Percentiles rank a stretch among this genome's conserved stretches.
Evolutionary conservation across 352 stramenopile genomes (phyloP).

Genomic region (Elongisporangium senticosum): DNA sequence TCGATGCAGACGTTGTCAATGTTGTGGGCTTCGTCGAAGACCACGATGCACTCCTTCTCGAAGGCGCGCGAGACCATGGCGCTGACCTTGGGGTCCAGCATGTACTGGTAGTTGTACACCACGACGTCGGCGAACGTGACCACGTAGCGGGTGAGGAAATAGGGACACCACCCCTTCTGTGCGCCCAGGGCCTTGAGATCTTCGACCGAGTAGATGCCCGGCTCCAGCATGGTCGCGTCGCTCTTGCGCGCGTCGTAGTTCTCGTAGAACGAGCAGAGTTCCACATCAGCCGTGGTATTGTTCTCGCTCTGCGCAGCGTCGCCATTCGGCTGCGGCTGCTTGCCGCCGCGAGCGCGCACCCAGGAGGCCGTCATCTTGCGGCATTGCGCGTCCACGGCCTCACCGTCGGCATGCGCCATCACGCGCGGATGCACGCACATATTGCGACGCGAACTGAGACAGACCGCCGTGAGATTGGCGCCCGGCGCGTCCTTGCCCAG

Average conservation of each 20-base stretch:
- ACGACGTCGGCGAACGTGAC: constrained; percentile 97
- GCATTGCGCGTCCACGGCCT: constrained; percentile 96
- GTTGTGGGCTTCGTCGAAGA: constrained; percentile 99
- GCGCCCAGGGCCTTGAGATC: constrained; percentile 93
- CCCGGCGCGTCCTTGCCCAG: constrained; percentile 37
- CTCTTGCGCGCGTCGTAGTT: constrained; percentile 84
- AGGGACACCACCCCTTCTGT: constrained; percentile 95
- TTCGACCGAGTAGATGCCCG: constrained; percentile 96
- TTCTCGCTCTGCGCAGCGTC: constrained; percentile 1
- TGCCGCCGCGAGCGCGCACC: constrained; percentile 83
- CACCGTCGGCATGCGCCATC: constrained; percentile 93
- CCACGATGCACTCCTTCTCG: constrained; percentile 89
- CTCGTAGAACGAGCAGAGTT: constrained; percentile 89
- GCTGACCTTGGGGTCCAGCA: constrained; percentile 98
- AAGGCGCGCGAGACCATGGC: constrained; percentile 91
- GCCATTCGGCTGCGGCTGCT: constrained; percentile 9
- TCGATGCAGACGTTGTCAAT: constrained; percentile 99
- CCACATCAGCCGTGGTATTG: constrained; percentile 21
- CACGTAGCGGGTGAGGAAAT: constrained; percentile 97
- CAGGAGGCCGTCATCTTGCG: constrained; percentile 97
- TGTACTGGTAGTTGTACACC: constrained; percentile 99
- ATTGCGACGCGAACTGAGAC: constrained; percentile 92
- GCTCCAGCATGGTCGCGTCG: constrained; percentile 89
- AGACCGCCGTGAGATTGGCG: constrained; percentile 76
- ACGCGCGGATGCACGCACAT: constrained; percentile 98